Evolutionary conservation across 148 eudicot genomes (phyloP).

Genomic region (Mesembryanthemum crystallinum): DNA sequence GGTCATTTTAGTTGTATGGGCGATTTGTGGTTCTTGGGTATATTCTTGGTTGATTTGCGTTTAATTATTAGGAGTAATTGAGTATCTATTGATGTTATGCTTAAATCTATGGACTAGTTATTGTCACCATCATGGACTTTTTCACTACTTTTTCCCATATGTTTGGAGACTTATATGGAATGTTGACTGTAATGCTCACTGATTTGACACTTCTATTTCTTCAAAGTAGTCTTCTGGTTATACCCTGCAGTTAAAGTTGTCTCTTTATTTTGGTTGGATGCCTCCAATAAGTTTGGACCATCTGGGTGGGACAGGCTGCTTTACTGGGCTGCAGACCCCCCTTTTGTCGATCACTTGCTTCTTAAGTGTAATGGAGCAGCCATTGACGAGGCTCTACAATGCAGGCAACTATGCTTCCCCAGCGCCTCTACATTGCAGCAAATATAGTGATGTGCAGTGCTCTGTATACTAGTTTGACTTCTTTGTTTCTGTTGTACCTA

Average conservation of each 20-base stretch:
- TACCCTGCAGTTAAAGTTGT: no score
- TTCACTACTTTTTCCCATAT: neutral
- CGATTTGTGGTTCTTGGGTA: slow-evolving; percentile 2
- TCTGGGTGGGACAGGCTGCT: no score
- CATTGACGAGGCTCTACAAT: no score
- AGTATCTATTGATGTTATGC: slow-evolving; percentile 1
- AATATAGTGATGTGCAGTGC: neutral
- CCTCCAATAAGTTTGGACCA: no score
- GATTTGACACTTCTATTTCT: slow-evolving; percentile 14
- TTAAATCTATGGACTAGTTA: neutral
- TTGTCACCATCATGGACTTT: slow-evolving; percentile 9
- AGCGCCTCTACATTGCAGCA: no score
- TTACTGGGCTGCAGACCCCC: no score
- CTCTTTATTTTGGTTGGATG: no score
- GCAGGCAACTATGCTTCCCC: no score
- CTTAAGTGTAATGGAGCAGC: no score
- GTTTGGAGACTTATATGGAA: slow-evolving; percentile 7
- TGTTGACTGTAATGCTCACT: slow-evolving; percentile 15
- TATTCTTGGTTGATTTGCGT: neutral
- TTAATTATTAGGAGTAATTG: neutral
- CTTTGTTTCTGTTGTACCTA: neutral
- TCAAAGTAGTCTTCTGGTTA: neutral
- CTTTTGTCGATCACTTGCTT: no score
- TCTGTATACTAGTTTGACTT: slow-evolving; percentile 13
- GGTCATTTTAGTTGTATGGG: neutral